Base-by-base conservation (phyloP, 768 basidiomycete species). In the Gelatoporia subvermispora region DNA sequence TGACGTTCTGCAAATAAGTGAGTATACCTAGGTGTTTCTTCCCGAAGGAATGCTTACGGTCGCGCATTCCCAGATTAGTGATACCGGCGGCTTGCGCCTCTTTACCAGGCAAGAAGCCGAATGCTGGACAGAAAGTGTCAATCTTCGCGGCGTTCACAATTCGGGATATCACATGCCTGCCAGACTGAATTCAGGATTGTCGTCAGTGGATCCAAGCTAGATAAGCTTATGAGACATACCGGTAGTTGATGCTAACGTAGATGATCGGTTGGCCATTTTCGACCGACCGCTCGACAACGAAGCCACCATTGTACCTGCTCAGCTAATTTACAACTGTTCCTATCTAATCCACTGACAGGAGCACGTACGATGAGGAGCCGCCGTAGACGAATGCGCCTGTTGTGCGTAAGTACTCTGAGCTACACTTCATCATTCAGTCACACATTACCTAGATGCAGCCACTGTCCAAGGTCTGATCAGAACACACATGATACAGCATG, bases 211-310 rank as follows among this genome's bases (percentile, higher is more conserved):
- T 13, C 7, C 28, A 13, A 31, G 28, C 13, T 5, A 5, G 28
- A 13, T 7, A 5, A 13, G 28, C 13, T 31, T 31, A 5, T 31
- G n/a, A 31, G 28, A 45, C 52, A 20, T 35, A 56, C 53, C 70
- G 52, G 57, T 80, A 80, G 52, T 81, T 81, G 70, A 79, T 72
- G 34, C 72, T 71, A 2, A 78, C 76, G 51, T 73, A 79, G 3
- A 79, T 66, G 16, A 79, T 63, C 4, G 77, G 78, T 42, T 73
- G 57, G 7, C 67, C 69, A 13, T 76, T 54, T 24, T 61, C 63
- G 18, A 72, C 64, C 0, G 77, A 78, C 8, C 73, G 68, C 20
- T 69, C 56, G 5, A 79, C 75, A 21, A 79, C 66, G 5, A 57
- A 44, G 25, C 59, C 60, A 8, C 73, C 73, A 45, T 77, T 72